Evolutionary conservation across 2,329 filamentous ascomycete genomes (phyloP).

Genomic region (Fusarium bactridioides): DNA sequence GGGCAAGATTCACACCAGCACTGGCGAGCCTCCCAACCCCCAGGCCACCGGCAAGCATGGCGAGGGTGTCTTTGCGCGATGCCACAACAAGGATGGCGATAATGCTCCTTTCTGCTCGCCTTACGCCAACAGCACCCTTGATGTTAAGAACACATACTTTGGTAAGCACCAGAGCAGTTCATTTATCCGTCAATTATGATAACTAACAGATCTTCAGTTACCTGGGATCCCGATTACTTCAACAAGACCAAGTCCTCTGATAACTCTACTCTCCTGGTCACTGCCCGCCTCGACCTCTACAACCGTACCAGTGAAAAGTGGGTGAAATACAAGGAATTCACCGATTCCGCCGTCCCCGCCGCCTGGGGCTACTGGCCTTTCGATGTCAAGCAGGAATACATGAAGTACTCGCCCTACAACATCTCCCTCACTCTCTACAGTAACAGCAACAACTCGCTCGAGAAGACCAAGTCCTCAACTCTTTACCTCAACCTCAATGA

Average conservation of each 20-base stretch:
- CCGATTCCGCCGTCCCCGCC: slow-evolving; percentile 47
- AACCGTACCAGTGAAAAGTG: slow-evolving; percentile 49
- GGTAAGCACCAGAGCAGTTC: slow-evolving; percentile 45
- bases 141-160: slow-evolving; percentile 59
- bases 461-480: slow-evolving; percentile 53
- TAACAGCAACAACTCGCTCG: slow-evolving; percentile 45
- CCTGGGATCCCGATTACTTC: slow-evolving; percentile 64
- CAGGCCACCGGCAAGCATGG: slow-evolving; percentile 52
- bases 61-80: slow-evolving; percentile 59
- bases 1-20: slow-evolving; percentile 51
- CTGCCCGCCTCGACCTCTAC: slow-evolving; percentile 52
- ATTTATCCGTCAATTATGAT: not conserved
- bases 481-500: slow-evolving; percentile 49
- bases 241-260: slow-evolving; percentile 50
- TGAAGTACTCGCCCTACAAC: slow-evolving; percentile 53
- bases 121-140: slow-evolving; percentile 52
- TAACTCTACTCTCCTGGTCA: slow-evolving; percentile 45
- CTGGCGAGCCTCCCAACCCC: slow-evolving; percentile 54
- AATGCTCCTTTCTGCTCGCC: slow-evolving; percentile 63
- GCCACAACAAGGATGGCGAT: slow-evolving; percentile 56
- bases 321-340: slow-evolving; percentile 47
- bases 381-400: slow-evolving; percentile 49
- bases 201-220: slow-evolving; percentile 51
- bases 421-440: slow-evolving; percentile 57
- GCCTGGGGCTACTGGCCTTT: slow-evolving; percentile 59